Evolutionary conservation across 768 basidiomycete genomes (phyloP).

Genomic region (Hemileccinum rubropunctum): DNA sequence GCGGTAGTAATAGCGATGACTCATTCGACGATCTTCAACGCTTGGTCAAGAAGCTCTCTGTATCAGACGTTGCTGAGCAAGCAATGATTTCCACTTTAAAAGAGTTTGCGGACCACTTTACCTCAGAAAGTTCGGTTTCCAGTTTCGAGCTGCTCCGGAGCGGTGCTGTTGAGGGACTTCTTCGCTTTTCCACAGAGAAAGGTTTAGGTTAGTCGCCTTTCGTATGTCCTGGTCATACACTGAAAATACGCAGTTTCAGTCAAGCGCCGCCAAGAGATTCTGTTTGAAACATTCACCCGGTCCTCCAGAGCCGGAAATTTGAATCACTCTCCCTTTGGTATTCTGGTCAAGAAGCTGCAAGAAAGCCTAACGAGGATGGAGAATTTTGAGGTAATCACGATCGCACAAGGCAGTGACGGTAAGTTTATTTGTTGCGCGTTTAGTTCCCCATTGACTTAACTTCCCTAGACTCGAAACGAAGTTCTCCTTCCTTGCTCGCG

Average conservation of each 20-base stretch:
- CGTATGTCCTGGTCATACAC: background rate
- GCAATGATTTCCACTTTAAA: conserved; percentile 59
- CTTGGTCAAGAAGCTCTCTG: conserved; percentile 64
- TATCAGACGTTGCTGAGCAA: conserved; percentile 55
- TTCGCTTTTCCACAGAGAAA: conserved; percentile 78
- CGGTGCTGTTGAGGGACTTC: conserved; percentile 84
- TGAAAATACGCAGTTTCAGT: conserved; percentile 50
- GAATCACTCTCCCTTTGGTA: conserved; percentile 59
- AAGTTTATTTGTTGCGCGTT: conserved; percentile 4
- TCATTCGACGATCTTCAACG: conserved; percentile 61
- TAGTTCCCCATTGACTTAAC: conserved; percentile 1
- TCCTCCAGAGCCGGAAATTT: conserved; percentile 42
- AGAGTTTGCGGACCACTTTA: conserved; percentile 79
- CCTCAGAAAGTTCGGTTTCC: conserved; percentile 76
- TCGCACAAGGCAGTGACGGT: conserved; percentile 83
- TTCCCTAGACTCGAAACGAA: conserved; percentile 76
- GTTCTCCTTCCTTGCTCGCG: conserved; percentile 87
- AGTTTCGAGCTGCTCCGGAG: conserved; percentile 96
- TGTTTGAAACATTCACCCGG: conserved; percentile 76
- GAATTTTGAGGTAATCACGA: conserved; percentile 90
- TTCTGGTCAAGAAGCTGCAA: conserved; percentile 93
- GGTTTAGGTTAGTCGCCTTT: conserved; percentile 24
- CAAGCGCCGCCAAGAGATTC: conserved; percentile 66
- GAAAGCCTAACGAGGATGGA: conserved; percentile 96
- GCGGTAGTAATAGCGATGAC: conserved; percentile 52